Evolutionary conservation across 768 basidiomycete species (phyloP).

Genomic region (Phanerodontia chrysosporium): DNA sequence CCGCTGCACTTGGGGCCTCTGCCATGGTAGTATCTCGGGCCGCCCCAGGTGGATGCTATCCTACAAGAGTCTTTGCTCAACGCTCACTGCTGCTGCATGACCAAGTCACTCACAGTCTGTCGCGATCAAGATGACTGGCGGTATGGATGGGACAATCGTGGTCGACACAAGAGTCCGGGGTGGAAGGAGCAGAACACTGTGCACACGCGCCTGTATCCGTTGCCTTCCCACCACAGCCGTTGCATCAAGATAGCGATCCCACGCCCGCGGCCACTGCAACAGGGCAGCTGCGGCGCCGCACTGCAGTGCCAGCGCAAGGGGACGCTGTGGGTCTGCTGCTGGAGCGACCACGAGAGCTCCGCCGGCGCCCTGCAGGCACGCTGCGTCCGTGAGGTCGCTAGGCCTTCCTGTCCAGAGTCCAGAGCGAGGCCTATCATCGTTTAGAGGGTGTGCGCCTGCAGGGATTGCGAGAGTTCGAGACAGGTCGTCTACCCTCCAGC

Average conservation of each 20-base stretch:
- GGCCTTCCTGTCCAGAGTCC: background rate
- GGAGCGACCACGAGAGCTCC: background rate
- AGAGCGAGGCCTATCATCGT: background rate
- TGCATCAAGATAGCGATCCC: background rate
- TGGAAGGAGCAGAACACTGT: background rate
- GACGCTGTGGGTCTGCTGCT: background rate
- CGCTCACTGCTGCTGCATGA: too few species aligned
- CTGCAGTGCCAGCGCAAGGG: background rate
- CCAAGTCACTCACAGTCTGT: too few species aligned
- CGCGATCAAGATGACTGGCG: too few species aligned
- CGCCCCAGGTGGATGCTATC: background rate
- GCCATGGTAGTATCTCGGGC: background rate
- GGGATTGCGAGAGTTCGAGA: too few species aligned
- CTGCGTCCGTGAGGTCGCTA: background rate
- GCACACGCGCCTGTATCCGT: background rate
- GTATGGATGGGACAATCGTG: background rate
- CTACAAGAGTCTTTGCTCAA: too few species aligned
- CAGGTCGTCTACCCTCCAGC: too few species aligned
- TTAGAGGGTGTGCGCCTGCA: background rate
- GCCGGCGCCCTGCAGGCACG: background rate
- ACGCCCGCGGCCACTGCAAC: background rate
- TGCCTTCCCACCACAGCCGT: background rate
- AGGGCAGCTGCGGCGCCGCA: background rate
- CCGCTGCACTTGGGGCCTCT: background rate
- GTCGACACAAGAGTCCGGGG: background rate